Conservation (phyloP, 176 grass and related monocot species). For the Avena insularis region DNA sequence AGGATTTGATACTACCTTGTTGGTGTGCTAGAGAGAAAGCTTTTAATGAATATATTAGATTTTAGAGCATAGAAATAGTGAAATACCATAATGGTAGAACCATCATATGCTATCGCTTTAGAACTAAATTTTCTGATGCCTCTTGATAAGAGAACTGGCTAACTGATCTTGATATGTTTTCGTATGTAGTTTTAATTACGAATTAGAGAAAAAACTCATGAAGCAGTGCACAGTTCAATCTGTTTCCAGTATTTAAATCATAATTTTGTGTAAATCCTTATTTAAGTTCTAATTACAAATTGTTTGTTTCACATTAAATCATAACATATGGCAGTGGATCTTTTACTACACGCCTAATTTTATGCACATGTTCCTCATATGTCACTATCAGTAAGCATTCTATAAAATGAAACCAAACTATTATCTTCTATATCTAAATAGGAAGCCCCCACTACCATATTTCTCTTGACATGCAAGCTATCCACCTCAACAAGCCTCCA, state of each 20-base stretch:
- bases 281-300: constrained; percentile 11
- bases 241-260: background rate
- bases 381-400: background rate
- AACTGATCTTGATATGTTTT: background rate
- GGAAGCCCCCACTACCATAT: too few species aligned
- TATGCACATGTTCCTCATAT: constrained; percentile 5
- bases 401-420: background rate
- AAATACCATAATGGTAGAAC: background rate
- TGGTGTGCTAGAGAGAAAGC: background rate
- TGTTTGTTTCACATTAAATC: constrained; percentile 18
- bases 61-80: background rate
- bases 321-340: background rate
- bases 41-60: constrained; percentile 6
- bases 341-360: constrained; percentile 2
- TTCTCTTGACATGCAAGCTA: too few species aligned
- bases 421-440: background rate
- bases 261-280: background rate
- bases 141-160: background rate
- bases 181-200: background rate
- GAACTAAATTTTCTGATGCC: background rate
- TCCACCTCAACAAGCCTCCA: too few species aligned
- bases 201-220: background rate
- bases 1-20: constrained; percentile 1
- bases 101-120: background rate
- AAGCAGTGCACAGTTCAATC: background rate